phyloP scores from a whole-genome alignment of 1,284 basidiomycete genomes.

The Cutaneotrichosporon cavernicola region DNA sequence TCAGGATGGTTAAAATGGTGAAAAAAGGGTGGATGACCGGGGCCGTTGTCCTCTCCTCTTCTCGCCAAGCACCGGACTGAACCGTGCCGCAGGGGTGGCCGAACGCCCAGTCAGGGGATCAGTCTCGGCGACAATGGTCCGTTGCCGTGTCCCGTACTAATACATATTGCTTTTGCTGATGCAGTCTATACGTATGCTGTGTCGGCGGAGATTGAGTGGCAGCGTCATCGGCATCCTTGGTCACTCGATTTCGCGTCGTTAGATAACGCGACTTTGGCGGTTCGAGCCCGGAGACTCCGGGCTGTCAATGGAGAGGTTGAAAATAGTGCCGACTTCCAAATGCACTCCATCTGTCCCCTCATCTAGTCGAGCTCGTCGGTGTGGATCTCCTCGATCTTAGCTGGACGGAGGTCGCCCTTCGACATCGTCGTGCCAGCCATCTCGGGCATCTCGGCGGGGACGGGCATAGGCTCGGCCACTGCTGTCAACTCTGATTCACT shows the following conservation, averaged over 20 bases:
- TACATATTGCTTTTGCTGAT: not conserved
- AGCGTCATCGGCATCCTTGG: slow-evolving; percentile 1
- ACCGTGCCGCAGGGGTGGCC: too few relatives aligned
- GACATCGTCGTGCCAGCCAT: slow-evolving; percentile 10
- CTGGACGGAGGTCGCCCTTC: slow-evolving; percentile 17
- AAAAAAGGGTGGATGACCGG: too few relatives aligned
- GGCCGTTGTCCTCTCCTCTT: too few relatives aligned
- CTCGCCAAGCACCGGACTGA: too few relatives aligned
- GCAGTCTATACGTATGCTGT: slow-evolving; percentile 5
- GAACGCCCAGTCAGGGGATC: not conserved
- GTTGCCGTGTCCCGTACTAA: not conserved
- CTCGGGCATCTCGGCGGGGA: slow-evolving; percentile 11
- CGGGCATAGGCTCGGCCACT: slow-evolving; percentile 19
- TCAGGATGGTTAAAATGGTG: too few relatives aligned
- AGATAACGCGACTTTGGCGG: not conserved
- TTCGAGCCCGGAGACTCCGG: not conserved
- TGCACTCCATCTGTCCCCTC: slow-evolving; percentile 4
- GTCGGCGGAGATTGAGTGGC: not conserved
- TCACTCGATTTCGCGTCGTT: not conserved
- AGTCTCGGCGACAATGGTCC: not conserved
- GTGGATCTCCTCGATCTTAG: slow-evolving; percentile 39
- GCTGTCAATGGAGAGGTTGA: not conserved
- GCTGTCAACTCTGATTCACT: slow-evolving; percentile 5
- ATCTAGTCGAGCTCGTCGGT: slow-evolving; percentile 39
- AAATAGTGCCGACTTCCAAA: not conserved